A percentile compares a stretch with the other conserved stretches of the same genome.
phyloP scores from a whole-genome alignment of 2,329 filamentous ascomycete species.

The Alternaria panax region DNA sequence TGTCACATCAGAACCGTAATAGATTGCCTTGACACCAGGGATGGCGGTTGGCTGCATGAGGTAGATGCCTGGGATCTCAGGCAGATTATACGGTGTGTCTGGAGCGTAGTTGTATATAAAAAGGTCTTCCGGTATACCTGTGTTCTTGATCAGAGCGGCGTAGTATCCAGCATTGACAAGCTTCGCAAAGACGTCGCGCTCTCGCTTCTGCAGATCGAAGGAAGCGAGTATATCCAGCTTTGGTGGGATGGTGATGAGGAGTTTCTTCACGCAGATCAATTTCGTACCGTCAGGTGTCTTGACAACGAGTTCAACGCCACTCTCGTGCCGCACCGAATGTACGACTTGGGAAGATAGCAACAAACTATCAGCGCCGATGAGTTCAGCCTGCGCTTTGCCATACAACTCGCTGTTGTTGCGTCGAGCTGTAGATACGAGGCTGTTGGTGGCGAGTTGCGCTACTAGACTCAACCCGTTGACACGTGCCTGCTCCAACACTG shows the following conservation, averaged over 20 bases:
- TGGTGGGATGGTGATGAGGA: slow-evolving; percentile 56
- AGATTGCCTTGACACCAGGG: neutral
- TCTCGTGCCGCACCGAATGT: neutral
- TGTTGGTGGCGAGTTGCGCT: neutral
- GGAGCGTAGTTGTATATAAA: neutral
- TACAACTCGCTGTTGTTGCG: slow-evolving; percentile 13
- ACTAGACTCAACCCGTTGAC: slow-evolving; percentile 7
- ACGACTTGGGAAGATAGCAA: slow-evolving; percentile 17
- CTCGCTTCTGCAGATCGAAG: slow-evolving; percentile 49
- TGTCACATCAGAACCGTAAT: neutral
- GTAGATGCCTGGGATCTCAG: neutral
- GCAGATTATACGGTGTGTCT: neutral
- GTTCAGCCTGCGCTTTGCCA: slow-evolving; percentile 13
- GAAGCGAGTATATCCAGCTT: slow-evolving; percentile 43
- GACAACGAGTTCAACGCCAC: slow-evolving; percentile 6
- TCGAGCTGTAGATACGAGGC: slow-evolving; percentile 10
- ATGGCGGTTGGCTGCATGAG: neutral
- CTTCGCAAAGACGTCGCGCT: slow-evolving; percentile 49
- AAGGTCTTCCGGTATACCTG: slow-evolving; percentile 43
- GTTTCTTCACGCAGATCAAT: slow-evolving; percentile 49
- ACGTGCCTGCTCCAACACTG: slow-evolving; percentile 47
- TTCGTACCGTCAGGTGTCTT: slow-evolving; percentile 26
- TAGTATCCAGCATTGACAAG: slow-evolving; percentile 53
- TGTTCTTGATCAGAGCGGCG: slow-evolving; percentile 49
- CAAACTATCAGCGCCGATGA: slow-evolving; percentile 11